phyloP scores from a whole-genome alignment of 192 early-diverging fungal genomes.

The Linderina pennispora region DNA sequence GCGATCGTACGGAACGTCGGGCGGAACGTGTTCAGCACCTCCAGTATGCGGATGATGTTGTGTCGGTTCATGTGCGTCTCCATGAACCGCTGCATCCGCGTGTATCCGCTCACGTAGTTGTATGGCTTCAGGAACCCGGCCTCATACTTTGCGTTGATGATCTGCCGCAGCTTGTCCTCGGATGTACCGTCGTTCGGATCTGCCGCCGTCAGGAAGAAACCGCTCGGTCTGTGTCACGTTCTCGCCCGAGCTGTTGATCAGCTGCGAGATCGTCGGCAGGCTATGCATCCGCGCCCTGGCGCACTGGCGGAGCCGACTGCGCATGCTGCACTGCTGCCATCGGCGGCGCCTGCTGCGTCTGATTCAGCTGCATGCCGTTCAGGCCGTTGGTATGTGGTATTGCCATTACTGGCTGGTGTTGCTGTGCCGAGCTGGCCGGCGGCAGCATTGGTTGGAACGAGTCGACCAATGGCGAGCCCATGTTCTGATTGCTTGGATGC shows the following conservation, averaged over 20 bases:
- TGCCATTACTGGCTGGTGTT: no score
- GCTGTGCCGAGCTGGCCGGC: no score
- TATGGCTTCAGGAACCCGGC: constrained; percentile 95
- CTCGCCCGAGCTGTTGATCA: constrained; percentile 45
- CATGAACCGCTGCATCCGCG: constrained; percentile 86
- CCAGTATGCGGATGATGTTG: constrained; percentile 64
- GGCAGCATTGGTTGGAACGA: background rate
- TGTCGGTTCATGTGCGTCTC: constrained; percentile 64
- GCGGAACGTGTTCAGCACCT: constrained; percentile 82
- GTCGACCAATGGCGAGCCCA: constrained; percentile 27
- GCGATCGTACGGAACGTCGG: constrained; percentile 85
- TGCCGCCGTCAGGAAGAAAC: constrained; percentile 87
- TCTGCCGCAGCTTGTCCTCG: constrained; percentile 83
- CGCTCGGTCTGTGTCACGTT: constrained; percentile 60
- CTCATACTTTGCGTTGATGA: constrained; percentile 94
- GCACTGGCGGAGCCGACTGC: no score
- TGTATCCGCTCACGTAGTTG: constrained; percentile 91
- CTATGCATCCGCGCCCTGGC: constrained; percentile 10
- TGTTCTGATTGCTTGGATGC: constrained; percentile 11
- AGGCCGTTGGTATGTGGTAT: background rate
- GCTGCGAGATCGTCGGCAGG: constrained; percentile 37
- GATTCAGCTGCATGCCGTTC: constrained; percentile 1
- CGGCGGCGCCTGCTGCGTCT: background rate
- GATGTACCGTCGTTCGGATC: constrained; percentile 82
- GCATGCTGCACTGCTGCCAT: background rate